Percentiles rank a stretch among this genome's conserved stretches.
Conservation (phyloP, 2,329 filamentous ascomycete species). For the Dactylellina haptotyla region DNA sequence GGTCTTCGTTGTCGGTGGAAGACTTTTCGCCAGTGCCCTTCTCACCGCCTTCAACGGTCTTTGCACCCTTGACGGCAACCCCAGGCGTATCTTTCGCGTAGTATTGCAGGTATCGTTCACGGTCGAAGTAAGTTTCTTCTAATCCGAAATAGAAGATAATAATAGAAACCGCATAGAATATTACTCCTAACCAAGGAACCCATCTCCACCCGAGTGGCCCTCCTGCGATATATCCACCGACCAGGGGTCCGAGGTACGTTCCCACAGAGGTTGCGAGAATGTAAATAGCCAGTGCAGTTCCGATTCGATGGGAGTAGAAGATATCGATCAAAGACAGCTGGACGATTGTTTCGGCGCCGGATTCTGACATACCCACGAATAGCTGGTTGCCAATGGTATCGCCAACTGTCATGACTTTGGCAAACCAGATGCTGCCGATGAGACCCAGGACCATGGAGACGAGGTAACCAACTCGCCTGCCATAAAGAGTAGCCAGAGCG, state of each 20-base stretch:
- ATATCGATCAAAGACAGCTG: constrained; percentile 70
- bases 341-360: constrained; percentile 68
- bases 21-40: constrained; percentile 27
- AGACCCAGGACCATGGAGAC: constrained; percentile 66
- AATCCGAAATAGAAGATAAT: constrained; percentile 66
- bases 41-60: constrained; percentile 20
- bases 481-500: constrained; percentile 68
- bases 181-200: constrained; percentile 67
- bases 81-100: constrained; percentile 56
- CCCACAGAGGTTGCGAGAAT: constrained; percentile 69
- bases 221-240: constrained; percentile 67
- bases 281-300: constrained; percentile 68
- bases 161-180: constrained; percentile 65
- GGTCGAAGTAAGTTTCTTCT: constrained; percentile 67
- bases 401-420: constrained; percentile 62
- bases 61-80: constrained; percentile 49
- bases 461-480: constrained; percentile 68
- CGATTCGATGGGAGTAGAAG: constrained; percentile 70
- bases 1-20: constrained; percentile 20
- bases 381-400: constrained; percentile 69
- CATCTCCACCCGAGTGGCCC: constrained; percentile 67
- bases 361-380: constrained; percentile 69
- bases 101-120: constrained; percentile 61
- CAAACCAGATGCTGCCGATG: constrained; percentile 68
- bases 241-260: constrained; percentile 68